Conservation (phyloP, 106 monocot species). For the Phalaenopsis aphrodite region DNA sequence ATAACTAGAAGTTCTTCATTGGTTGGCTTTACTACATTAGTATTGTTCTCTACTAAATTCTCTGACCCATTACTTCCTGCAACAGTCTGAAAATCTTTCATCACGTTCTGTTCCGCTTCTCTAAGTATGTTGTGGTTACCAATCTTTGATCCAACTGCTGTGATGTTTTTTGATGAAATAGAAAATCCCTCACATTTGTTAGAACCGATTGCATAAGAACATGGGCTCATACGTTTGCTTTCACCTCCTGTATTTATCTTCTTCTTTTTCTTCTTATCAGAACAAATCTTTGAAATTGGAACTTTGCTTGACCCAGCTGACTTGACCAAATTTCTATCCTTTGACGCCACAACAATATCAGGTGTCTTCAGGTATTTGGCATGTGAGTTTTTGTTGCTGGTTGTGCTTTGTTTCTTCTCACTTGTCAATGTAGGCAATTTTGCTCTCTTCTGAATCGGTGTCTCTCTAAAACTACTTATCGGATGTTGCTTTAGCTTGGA, state of each 20-base stretch:
- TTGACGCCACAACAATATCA: background rate
- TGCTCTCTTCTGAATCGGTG: constrained; percentile 24
- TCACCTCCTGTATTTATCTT: constrained; percentile 28
- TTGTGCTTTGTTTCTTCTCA: constrained; percentile 32
- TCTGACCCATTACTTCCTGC: background rate
- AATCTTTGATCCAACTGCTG: background rate
- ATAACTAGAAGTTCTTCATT: background rate
- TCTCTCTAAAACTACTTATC: constrained; percentile 42
- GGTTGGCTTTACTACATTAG: background rate
- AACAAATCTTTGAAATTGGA: constrained; percentile 24
- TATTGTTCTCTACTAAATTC: background rate
- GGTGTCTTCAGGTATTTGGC: constrained; percentile 6
- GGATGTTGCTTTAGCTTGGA: constrained; percentile 38
- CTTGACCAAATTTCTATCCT: constrained; percentile 23
- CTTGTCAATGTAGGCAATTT: background rate
- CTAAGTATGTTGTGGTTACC: background rate
- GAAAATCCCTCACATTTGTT: constrained; percentile 9
- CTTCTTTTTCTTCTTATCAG: constrained; percentile 36
- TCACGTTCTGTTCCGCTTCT: background rate
- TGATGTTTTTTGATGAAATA: constrained; percentile 11
- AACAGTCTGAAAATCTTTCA: background rate
- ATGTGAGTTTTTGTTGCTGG: constrained; percentile 18
- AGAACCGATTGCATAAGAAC: background rate
- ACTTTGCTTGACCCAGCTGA: background rate
- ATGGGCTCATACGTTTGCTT: constrained; percentile 13